These are phyloP conservation scores for Arthroderma sp. DNA, from an alignment of 2,329 filamentous ascomycete species.

Conservation along the genomic window DNA sequence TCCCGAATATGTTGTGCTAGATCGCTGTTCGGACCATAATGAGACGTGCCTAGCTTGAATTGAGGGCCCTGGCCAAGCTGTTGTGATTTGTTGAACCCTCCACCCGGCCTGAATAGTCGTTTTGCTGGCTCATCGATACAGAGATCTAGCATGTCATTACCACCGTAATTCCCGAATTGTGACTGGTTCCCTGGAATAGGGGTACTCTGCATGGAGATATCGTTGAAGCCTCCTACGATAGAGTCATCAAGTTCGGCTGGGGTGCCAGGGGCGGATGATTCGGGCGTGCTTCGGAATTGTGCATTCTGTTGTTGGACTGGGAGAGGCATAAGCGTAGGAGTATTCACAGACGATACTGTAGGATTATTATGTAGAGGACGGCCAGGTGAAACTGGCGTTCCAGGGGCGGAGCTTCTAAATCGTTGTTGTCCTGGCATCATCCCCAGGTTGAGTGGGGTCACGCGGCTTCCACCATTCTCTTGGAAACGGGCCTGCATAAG, in stretches of 20 bases:
- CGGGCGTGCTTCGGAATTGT: constrained; percentile 43
- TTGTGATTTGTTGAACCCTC: constrained; percentile 52
- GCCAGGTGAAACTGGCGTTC: constrained; percentile 64
- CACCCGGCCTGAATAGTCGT: constrained; percentile 76
- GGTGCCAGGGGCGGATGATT: constrained; percentile 56
- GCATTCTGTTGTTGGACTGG: constrained; percentile 48
- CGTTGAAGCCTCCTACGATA: constrained; percentile 49
- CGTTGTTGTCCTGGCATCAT: constrained; percentile 64
- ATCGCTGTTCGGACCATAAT: constrained; percentile 65
- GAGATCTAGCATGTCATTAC: constrained; percentile 43
- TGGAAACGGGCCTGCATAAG: constrained; percentile 50
- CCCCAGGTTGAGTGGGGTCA: constrained; percentile 67
- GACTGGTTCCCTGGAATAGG: constrained; percentile 28
- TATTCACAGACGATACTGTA: constrained; percentile 94
- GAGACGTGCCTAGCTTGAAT: constrained; percentile 60
- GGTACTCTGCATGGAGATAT: constrained; percentile 41
- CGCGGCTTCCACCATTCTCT: constrained; percentile 35
- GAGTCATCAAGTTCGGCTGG: constrained; percentile 64
- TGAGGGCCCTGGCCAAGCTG: constrained; percentile 53
- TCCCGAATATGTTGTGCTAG: constrained; percentile 53
- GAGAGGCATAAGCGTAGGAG: constrained; percentile 73
- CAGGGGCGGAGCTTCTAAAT: constrained; percentile 70
- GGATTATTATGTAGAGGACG: constrained; percentile 71
- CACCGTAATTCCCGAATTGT: constrained; percentile 28
- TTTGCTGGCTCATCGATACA: constrained; percentile 91